phyloP scores from a whole-genome alignment of 805 yeast genomes.

The Nakazawaea molendinolei region DNA sequence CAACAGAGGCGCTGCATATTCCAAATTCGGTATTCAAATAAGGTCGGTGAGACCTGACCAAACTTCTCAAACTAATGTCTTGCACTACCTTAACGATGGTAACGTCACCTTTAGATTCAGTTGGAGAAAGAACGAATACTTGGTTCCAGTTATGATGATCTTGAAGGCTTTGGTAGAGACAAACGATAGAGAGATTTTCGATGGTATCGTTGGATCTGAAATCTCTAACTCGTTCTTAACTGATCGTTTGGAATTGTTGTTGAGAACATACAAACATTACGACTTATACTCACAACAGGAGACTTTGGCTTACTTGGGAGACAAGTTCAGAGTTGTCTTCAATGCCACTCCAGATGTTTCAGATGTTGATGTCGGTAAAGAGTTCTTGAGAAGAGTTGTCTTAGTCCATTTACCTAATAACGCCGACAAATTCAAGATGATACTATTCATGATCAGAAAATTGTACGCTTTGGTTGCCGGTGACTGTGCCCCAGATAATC shows the following conservation, averaged over 20 bases:
- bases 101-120: slow-evolving; percentile 94
- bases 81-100: slow-evolving; percentile 93
- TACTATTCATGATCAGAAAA: slow-evolving; percentile 92
- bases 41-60: slow-evolving; percentile 95
- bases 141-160: slow-evolving; percentile 89
- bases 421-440: slow-evolving; percentile 77
- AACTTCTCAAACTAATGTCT: slow-evolving; percentile 95
- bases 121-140: slow-evolving; percentile 93
- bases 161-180: slow-evolving; percentile 86
- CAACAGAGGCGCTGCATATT: slow-evolving; percentile 87
- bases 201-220: slow-evolving; percentile 91
- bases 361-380: slow-evolving; percentile 86
- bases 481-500: slow-evolving; percentile 94
- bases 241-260: slow-evolving; percentile 91
- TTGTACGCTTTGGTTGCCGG: slow-evolving; percentile 93
- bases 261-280: slow-evolving; percentile 83
- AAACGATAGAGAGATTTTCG: slow-evolving; percentile 91
- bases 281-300: slow-evolving; percentile 73
- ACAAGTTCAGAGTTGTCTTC: slow-evolving; percentile 90
- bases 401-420: slow-evolving; percentile 76
- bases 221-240: slow-evolving; percentile 85
- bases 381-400: slow-evolving; percentile 76
- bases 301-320: slow-evolving; percentile 91
- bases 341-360: slow-evolving; percentile 83
- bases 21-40: slow-evolving; percentile 88